Conservation (phyloP, 371 early-diverging fungal species). For the Rhizomucor miehei region DNA sequence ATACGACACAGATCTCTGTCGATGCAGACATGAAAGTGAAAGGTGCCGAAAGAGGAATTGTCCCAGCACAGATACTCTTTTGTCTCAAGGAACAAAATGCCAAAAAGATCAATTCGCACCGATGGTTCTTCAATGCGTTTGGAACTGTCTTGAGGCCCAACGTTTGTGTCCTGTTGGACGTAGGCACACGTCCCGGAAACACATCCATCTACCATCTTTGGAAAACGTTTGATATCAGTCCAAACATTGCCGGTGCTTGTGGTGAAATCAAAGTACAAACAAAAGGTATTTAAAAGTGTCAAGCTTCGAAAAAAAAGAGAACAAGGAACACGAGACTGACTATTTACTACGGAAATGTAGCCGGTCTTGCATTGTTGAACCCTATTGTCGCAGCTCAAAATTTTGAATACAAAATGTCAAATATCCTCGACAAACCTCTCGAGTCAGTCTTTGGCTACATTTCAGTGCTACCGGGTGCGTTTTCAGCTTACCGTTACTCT, state of each 20-base stretch:
- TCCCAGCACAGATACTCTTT: slow-evolving; percentile 80
- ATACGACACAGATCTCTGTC: slow-evolving; percentile 68
- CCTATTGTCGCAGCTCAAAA: slow-evolving; percentile 91
- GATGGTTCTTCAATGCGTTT: slow-evolving; percentile 87
- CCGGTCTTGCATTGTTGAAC: slow-evolving; percentile 47
- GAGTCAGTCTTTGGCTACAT: slow-evolving; percentile 87
- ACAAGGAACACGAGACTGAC: too few relatives aligned
- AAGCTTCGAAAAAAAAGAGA: too few relatives aligned
- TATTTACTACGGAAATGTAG: background rate
- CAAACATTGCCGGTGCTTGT: slow-evolving; percentile 76
- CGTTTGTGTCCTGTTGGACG: slow-evolving; percentile 76
- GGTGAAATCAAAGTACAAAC: slow-evolving; percentile 59
- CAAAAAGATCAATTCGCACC: slow-evolving; percentile 87
- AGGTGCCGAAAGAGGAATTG: slow-evolving; percentile 55
- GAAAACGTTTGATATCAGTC: slow-evolving; percentile 64
- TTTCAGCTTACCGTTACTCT: slow-evolving; percentile 66
- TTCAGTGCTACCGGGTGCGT: slow-evolving; percentile 76
- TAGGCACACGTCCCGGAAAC: slow-evolving; percentile 64
- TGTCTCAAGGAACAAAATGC: slow-evolving; percentile 86
- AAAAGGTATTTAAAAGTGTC: slow-evolving; percentile 18
- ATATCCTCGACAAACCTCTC: slow-evolving; percentile 82
- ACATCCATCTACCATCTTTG: slow-evolving; percentile 66
- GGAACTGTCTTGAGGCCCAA: slow-evolving; percentile 66
- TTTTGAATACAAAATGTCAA: slow-evolving; percentile 91
- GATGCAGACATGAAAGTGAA: slow-evolving; percentile 45